Evolutionary conservation across 352 stramenopile species (phyloP), one percentile per base, ranked within the genome.

Genomic region (Phytophthora foliorum): DNA sequence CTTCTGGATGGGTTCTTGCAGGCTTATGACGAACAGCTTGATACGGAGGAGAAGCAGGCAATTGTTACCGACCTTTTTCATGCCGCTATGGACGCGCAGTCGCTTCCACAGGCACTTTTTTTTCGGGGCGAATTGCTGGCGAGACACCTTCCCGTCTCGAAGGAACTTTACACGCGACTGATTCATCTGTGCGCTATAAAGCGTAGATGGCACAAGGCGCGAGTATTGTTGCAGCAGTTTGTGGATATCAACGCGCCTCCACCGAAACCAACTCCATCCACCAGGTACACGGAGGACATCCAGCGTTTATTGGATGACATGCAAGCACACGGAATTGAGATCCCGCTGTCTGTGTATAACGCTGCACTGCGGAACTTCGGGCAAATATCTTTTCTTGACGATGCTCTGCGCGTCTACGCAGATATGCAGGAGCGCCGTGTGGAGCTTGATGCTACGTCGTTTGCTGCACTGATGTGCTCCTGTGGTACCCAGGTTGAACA

Each of bases 291-390:
- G 9, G 60, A 78, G 41, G 80, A 91, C 19, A 86, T 89, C 32
- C 38, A 62, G 2, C 53, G 59, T 8, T 62, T 92, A 53, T 58
- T 93, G 22, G 36, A 72, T 8, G 84, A 92, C 4, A 82, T 93
- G 78, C 34, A 78, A 6, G 31, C 19, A 3, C 52, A 87, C 17
- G 62, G 60, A 5, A 63, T 91, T 22, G 72, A 75, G 1, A 75
- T 86, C 22, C 59, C 79, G 6, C 52, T 88, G 25, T 13, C 48
- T 0, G 57, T 90, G 4, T 91, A 85, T 62, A 93, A 93, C 57
- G 80, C 84, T n/a, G 84, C 80, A 25, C 56, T 93, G 45, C 75
- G 84, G 16, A 87, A 87, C 48, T 88, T 84, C 42, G 86, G 78
- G 4, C 62, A 75, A 29, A 57, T 84, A 21, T 70, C 63, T n/a